These are phyloP conservation scores for Neonothopanus nambi DNA, from an alignment of 1,284 basidiomycete genomes.

Conservation along the genomic window DNA sequence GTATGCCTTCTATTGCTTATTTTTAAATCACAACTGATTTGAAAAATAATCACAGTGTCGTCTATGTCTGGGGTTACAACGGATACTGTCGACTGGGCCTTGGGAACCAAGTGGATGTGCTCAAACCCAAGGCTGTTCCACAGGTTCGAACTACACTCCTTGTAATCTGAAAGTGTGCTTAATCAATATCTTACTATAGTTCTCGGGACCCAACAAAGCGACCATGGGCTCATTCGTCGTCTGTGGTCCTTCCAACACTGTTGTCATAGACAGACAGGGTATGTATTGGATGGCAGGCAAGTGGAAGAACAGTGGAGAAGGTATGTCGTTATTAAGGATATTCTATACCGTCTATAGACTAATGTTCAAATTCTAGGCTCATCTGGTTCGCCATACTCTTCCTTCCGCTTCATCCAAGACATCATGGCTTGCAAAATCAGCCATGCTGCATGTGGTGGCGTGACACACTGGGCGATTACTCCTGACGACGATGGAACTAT, in stretches of 20 bases:
- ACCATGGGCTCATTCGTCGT: constrained; percentile 71
- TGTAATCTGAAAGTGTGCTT: background rate
- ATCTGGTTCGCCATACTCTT: constrained; percentile 10
- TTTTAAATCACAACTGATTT: background rate
- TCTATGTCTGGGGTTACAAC: constrained; percentile 88
- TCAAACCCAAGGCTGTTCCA: constrained; percentile 77
- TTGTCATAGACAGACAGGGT: constrained; percentile 80
- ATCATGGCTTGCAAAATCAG: constrained; percentile 78
- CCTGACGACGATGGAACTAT: constrained; percentile 68
- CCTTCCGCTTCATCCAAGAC: constrained; percentile 79
- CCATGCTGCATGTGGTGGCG: constrained; percentile 76
- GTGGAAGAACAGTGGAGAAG: constrained; percentile 35
- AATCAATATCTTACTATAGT: background rate
- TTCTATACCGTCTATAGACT: background rate
- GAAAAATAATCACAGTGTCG: constrained; percentile 42
- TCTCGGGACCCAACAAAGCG: constrained; percentile 28
- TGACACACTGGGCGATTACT: constrained; percentile 85
- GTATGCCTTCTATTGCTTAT: constrained; percentile 33
- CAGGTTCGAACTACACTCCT: constrained; percentile 43
- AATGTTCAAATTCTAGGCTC: constrained; percentile 43
- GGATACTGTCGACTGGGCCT: constrained; percentile 81
- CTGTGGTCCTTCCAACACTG: constrained; percentile 82
- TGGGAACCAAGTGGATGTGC: constrained; percentile 81
- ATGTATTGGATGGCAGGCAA: constrained; percentile 88
- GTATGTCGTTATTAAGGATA: constrained; percentile 12